Conservation (phyloP, 352 stramenopile species). For the Globisporangium acanthophoron region DNA sequence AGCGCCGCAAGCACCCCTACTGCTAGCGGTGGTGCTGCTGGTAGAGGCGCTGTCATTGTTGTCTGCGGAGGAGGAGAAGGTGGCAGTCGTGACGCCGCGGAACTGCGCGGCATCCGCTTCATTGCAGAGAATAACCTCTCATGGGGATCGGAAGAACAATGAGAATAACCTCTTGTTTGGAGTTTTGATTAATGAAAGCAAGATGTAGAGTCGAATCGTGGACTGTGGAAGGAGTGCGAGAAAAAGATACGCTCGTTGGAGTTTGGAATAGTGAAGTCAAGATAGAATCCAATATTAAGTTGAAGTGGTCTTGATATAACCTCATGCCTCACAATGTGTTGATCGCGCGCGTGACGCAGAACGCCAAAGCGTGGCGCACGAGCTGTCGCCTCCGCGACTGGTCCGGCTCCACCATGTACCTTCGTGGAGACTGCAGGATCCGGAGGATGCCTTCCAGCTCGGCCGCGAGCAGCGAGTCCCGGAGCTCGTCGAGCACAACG, state of each 20-base stretch:
- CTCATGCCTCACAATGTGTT: conserved; percentile 17
- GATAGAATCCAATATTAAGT: no score
- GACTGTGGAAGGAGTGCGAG: background rate
- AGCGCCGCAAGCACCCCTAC: conserved; percentile 12
- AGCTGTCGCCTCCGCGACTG: conserved; percentile 36
- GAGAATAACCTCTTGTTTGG: no score
- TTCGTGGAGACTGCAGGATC: conserved; percentile 57
- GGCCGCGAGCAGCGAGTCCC: conserved; percentile 35
- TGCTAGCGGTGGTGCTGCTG: background rate
- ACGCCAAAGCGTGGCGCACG: conserved; percentile 50
- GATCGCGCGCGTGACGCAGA: conserved; percentile 55
- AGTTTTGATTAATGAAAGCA: no score
- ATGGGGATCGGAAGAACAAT: no score
- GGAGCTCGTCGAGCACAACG: conserved; percentile 71
- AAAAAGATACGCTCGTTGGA: no score
- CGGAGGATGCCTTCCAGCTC: conserved; percentile 70
- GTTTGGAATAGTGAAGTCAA: no score
- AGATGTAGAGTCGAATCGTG: no score
- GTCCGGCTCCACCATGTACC: conserved; percentile 42
- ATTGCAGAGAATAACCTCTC: no score
- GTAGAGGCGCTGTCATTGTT: background rate
- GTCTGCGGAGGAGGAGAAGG: no score
- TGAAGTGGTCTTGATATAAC: background rate
- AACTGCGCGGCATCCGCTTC: no score
- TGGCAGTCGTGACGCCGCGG: no score